These are phyloP conservation scores for Selaginella tamariscina DNA, from an alignment of 75 land plant species.

Conservation along the genomic window DNA sequence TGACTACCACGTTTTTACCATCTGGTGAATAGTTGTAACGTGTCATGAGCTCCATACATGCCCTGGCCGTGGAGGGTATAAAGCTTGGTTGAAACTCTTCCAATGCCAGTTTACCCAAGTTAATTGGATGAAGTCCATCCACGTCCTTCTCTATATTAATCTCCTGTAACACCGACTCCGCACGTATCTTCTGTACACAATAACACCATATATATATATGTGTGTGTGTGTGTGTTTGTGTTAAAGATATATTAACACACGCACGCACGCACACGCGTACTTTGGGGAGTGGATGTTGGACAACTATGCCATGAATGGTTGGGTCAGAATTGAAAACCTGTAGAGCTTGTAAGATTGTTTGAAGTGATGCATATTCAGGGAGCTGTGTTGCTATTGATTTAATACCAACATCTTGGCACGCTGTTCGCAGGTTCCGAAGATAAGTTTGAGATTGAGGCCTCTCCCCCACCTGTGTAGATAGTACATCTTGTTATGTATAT, in stretches of 20 bases:
- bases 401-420: not conserved
- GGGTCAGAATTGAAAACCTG: not conserved
- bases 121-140: conserved; percentile 7
- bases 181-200: not conserved
- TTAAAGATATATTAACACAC: too few species aligned
- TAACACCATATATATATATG: too few species aligned
- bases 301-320: conserved; percentile 1
- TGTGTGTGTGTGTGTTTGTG: too few species aligned
- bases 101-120: not conserved
- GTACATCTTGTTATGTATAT: too few species aligned
- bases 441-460: not conserved
- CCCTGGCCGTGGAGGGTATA: not conserved
- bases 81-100: not conserved
- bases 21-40: not conserved
- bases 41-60: not conserved
- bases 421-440: not conserved
- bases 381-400: not conserved
- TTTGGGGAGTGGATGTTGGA: not conserved
- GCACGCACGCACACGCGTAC: not conserved
- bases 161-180: not conserved
- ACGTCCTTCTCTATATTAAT: conserved; percentile 7
- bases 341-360: not conserved
- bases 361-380: not conserved
- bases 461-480: not conserved
- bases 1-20: not conserved